phyloP scores from a whole-genome alignment of 139 green algal species.

The Zygnema circumcarinatum region DNA sequence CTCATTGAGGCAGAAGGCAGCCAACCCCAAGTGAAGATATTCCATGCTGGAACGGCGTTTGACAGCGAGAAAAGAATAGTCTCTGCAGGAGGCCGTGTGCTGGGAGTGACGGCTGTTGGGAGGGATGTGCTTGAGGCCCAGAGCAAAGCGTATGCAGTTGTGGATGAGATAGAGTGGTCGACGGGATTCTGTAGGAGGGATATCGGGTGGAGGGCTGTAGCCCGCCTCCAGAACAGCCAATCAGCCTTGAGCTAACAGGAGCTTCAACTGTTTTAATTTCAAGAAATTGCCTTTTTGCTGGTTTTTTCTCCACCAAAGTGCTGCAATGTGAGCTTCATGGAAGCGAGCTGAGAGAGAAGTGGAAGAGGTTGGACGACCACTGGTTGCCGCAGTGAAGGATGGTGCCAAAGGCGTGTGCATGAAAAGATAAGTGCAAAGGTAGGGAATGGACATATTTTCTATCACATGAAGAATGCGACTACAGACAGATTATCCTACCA shows the following conservation, averaged over 20 bases:
- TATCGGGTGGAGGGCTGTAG: slow-evolving; percentile 63
- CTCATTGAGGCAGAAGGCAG: slow-evolving; percentile 58
- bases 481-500: no score
- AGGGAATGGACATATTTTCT: no score
- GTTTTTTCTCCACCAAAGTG: no score
- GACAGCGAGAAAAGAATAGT: slow-evolving; percentile 47
- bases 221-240: not conserved
- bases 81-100: slow-evolving; percentile 59
- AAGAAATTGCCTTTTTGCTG: no score
- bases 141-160: slow-evolving; percentile 58
- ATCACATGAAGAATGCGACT: no score
- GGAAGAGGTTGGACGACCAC: no score
- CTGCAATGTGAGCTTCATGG: no score
- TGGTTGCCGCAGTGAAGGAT: no score
- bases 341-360: no score
- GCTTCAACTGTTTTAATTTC: no score
- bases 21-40: slow-evolving; percentile 51
- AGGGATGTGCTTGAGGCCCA: slow-evolving; percentile 51
- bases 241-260: not conserved
- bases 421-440: no score
- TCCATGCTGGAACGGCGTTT: slow-evolving; percentile 65
- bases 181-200: slow-evolving; percentile 64
- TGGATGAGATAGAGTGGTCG: slow-evolving; percentile 66
- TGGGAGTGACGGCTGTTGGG: slow-evolving; percentile 64
- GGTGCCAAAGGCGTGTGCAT: no score